Conservation (phyloP, 129 eudicot species). For the Rutidosis leptorrhynchoides region DNA sequence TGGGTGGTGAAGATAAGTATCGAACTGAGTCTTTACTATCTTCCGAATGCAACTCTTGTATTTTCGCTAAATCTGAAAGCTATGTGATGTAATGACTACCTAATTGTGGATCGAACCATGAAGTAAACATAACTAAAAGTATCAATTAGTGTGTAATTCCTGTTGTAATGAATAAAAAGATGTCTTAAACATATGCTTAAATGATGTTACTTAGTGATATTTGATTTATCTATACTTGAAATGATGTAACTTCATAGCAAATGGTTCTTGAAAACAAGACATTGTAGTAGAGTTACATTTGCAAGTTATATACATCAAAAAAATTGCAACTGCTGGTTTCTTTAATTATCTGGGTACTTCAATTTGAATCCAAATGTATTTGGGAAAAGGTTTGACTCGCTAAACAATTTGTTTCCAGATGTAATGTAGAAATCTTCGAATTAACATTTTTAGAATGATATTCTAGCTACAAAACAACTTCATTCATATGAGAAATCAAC, state of each 20-base stretch:
- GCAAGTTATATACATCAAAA: neutral
- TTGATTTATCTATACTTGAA: neutral
- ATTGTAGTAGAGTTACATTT: neutral
- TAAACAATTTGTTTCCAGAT: no score
- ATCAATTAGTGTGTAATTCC: neutral
- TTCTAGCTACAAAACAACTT: no score
- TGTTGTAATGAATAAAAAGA: neutral
- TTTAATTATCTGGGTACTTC: neutral
- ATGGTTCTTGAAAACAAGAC: neutral
- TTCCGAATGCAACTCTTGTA: constrained; percentile 42
- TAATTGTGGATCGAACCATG: neutral
- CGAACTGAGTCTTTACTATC: constrained; percentile 40
- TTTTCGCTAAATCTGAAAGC: constrained; percentile 25
- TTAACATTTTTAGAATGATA: no score
- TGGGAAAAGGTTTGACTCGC: no score
- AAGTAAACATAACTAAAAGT: neutral
- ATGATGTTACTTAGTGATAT: neutral
- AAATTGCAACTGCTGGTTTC: neutral
- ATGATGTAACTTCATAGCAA: neutral
- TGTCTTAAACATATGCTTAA: neutral
- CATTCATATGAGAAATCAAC: neutral
- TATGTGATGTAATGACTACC: constrained; percentile 12
- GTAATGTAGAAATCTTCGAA: no score
- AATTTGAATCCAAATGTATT: no score
- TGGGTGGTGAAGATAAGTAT: constrained; percentile 67